These are phyloP conservation scores for Cyberlindnera maritima DNA, from an alignment of 805 yeast genomes.

Conservation along the genomic window DNA sequence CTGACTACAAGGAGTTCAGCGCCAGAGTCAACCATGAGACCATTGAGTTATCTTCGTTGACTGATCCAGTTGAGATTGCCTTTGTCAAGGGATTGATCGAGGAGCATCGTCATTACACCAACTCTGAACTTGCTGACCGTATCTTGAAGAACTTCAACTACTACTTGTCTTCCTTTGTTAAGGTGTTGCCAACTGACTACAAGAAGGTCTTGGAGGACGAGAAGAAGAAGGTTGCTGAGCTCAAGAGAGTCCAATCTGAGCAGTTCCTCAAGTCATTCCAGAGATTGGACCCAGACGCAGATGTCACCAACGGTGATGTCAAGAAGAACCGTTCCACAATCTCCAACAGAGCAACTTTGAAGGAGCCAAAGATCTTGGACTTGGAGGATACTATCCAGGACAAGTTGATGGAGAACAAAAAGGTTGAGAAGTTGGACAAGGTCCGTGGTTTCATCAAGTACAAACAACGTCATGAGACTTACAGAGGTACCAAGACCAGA, in stretches of 20 bases:
- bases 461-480: conserved; percentile 81
- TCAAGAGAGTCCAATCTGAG: conserved; percentile 54
- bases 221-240: conserved; percentile 60
- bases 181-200: conserved; percentile 90
- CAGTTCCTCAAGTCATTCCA: conserved; percentile 66
- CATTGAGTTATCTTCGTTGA: conserved; percentile 72
- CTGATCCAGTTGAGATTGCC: conserved; percentile 91
- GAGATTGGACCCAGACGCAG: conserved; percentile 75
- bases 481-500: conserved; percentile 74
- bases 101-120: conserved; percentile 94
- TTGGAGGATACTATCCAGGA: conserved; percentile 86
- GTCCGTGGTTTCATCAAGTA: conserved; percentile 92
- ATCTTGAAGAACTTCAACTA: conserved; percentile 86
- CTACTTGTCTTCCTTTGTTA: conserved; percentile 83
- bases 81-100: conserved; percentile 89
- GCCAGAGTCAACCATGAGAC: conserved; percentile 77
- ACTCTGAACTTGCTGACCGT: conserved; percentile 83
- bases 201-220: conserved; percentile 84
- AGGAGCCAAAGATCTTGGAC: conserved; percentile 85
- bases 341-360: conserved; percentile 32
- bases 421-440: conserved; percentile 68
- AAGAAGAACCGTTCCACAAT: conserved; percentile 31
- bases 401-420: conserved; percentile 59
- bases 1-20: conserved; percentile 82
- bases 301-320: conserved; percentile 88